Base-by-base conservation (phyloP, 306 rosid genomes). In the Myrica gale region DNA sequence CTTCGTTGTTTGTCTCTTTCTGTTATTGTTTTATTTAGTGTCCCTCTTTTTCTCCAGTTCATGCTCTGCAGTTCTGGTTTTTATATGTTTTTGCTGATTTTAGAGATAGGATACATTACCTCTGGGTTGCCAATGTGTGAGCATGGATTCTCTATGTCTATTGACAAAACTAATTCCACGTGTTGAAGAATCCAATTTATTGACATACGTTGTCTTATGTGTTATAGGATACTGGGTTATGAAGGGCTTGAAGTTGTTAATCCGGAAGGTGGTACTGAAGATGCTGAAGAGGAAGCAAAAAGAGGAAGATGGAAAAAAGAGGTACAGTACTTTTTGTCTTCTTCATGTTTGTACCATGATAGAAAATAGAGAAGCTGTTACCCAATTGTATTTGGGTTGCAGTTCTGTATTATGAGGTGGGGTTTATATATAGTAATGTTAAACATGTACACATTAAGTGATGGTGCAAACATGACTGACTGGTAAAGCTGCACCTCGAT, bases 261-360 rank as follows among this genome's bases (percentile, higher is more conserved):
- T 82, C 99, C 98, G 9, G 99, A 95, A 32, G 99, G 99, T 66
- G 97, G 99, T 71, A 90, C 90, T 48, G 99, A 90, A 81, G 99
- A 95, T 78, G 91, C 97, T 65, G 98, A 85, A 76, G 96, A 89
- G 86, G 99, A 95, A 88, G 97, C 99, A 47, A 81, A 82, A 2
- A 91, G 78, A 86, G 99, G 99, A 83, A 81, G 99, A 80, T 95
- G 99, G 99, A 88, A 87, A 68, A 78, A 95, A 57, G 99, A 95
- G 97, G 99, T 95, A 79, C 68, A 46, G 67, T 15, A 66, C 61
- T 76, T 72, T 73, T 52, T 51, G 37, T 32, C 37, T 32, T 32
- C 48, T 19, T 12, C 57, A 53, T 62, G 73, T 61, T 50, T 69
- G 46, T 50, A 5, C 19, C 15, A 5, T 66, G 42, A 32, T 26